phyloP scores from a whole-genome alignment of 768 basidiomycete species.

The Pulveroboletus frians region DNA sequence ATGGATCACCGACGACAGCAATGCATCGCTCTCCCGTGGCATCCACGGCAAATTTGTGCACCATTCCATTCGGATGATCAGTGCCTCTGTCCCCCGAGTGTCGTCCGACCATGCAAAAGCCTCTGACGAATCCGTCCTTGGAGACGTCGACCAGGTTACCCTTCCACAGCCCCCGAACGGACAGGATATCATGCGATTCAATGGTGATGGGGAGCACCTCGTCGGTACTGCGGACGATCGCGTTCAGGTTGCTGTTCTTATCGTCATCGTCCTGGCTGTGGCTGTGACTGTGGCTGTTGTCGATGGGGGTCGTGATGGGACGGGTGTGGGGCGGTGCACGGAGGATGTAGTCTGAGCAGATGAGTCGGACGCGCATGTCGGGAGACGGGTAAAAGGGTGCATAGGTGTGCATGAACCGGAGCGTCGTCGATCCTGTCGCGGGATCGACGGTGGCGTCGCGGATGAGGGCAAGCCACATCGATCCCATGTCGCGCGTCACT shows the following conservation, averaged over 20 bases:
- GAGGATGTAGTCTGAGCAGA: slow-evolving; percentile 16
- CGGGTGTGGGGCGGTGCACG: not conserved
- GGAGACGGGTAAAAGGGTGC: not conserved
- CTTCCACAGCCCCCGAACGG: slow-evolving; percentile 8
- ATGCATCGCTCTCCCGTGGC: slow-evolving; percentile 13
- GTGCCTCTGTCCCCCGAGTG: not conserved
- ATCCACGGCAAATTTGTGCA: slow-evolving; percentile 16
- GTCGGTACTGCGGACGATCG: slow-evolving; percentile 6
- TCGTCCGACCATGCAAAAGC: slow-evolving; percentile 1
- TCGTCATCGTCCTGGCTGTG: not conserved
- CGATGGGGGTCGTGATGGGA: not conserved
- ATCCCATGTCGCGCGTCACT: slow-evolving; percentile 6
- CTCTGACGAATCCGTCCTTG: slow-evolving; percentile 13
- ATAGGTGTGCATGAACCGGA: slow-evolving; percentile 20
- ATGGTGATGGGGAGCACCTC: slow-evolving; percentile 8
- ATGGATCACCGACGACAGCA: slow-evolving; percentile 11
- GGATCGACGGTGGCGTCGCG: slow-evolving; percentile 10
- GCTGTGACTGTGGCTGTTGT: too few relatives aligned
- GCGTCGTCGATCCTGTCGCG: slow-evolving; percentile 9
- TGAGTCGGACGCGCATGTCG: slow-evolving; percentile 5
- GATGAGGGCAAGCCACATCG: slow-evolving; percentile 12
- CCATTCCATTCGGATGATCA: not conserved
- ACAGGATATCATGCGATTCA: slow-evolving; percentile 8
- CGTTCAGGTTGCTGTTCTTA: not conserved
- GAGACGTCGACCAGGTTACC: slow-evolving; percentile 15